Evolutionary conservation across 2,329 filamentous ascomycete genomes (phyloP).

Genomic region (Cladophialophora psammophila): DNA sequence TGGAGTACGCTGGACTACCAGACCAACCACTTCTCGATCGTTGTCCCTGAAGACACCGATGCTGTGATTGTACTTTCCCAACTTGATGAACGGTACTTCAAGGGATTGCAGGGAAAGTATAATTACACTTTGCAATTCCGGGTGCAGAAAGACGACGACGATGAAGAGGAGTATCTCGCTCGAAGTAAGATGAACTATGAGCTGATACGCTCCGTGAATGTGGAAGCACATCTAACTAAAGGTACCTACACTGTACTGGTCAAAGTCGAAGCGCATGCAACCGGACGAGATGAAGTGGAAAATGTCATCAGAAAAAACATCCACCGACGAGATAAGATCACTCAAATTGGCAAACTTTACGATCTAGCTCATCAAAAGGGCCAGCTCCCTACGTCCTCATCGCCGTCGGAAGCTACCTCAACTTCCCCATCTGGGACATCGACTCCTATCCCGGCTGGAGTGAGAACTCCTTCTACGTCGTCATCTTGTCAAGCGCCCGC

Average conservation of each 20-base stretch:
- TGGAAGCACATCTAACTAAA: slow-evolving; percentile 76
- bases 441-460: slow-evolving; percentile 34
- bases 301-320: slow-evolving; percentile 72
- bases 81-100: slow-evolving; percentile 67
- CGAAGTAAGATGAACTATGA: slow-evolving; percentile 63
- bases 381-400: slow-evolving; percentile 36
- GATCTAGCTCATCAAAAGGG: slow-evolving; percentile 56
- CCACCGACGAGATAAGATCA: slow-evolving; percentile 74
- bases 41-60: slow-evolving; percentile 60
- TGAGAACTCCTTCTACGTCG: slow-evolving; percentile 44
- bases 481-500: slow-evolving; percentile 34
- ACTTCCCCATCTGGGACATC: slow-evolving; percentile 37
- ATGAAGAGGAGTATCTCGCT: slow-evolving; percentile 65
- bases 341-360: slow-evolving; percentile 56
- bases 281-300: slow-evolving; percentile 52
- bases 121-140: slow-evolving; percentile 66
- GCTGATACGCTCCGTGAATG: slow-evolving; percentile 77
- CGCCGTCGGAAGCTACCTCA: slow-evolving; percentile 8
- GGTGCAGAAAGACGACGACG: slow-evolving; percentile 60
- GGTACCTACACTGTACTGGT: slow-evolving; percentile 79
- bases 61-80: slow-evolving; percentile 67
- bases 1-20: slow-evolving; percentile 67
- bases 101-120: slow-evolving; percentile 65
- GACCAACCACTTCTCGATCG: slow-evolving; percentile 65
- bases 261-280: slow-evolving; percentile 74